Conservation (phyloP, 768 basidiomycete species). For the Leccinum uliginosum region DNA sequence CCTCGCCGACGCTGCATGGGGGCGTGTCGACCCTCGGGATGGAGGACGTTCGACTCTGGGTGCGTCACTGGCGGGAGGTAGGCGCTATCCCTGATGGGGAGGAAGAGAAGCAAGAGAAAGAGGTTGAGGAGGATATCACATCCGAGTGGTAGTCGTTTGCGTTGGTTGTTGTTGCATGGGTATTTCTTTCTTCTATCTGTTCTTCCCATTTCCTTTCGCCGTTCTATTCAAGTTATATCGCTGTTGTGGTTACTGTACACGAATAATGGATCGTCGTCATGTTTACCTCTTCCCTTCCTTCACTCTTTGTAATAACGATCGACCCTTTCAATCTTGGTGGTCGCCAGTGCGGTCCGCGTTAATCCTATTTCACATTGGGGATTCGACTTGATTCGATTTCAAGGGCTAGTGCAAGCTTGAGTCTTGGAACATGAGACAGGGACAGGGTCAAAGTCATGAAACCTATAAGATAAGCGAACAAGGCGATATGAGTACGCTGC, state of each 20-base stretch:
- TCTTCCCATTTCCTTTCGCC: not conserved
- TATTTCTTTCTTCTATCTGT: not conserved
- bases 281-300: too few species aligned
- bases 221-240: not conserved
- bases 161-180: not conserved
- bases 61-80: conserved; percentile 8
- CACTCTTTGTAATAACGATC: too few species aligned
- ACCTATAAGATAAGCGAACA: too few species aligned
- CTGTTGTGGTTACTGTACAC: not conserved
- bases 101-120: not conserved
- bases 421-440: too few species aligned
- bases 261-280: too few species aligned
- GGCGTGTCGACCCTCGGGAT: not conserved
- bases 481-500: too few species aligned
- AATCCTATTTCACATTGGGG: too few species aligned
- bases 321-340: too few species aligned
- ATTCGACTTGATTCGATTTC: too few species aligned
- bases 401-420: too few species aligned
- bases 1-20: conserved; percentile 7
- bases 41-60: conserved; percentile 9
- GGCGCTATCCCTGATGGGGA: conserved; percentile 3
- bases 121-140: not conserved
- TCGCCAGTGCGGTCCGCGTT: too few species aligned
- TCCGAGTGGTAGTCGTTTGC: not conserved
- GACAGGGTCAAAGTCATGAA: too few species aligned